A percentile compares a stretch with the other conserved stretches of the same genome.
Evolutionary conservation across 768 basidiomycete genomes (phyloP).

Genomic region (Lactarius trivialis): DNA sequence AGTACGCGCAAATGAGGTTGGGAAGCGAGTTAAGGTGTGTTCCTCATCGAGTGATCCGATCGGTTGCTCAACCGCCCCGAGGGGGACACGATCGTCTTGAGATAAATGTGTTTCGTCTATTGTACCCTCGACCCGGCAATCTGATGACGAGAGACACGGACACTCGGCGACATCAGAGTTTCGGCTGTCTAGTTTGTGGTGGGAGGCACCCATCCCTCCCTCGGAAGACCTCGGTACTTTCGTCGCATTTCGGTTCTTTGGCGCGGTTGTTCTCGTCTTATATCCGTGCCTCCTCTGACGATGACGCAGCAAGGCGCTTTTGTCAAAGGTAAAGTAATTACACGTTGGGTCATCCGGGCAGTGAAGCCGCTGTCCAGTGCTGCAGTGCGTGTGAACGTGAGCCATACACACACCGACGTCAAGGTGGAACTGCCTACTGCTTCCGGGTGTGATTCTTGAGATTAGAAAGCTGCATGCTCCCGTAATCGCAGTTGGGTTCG

Average conservation of each 20-base stretch:
- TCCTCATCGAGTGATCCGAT: slow-evolving; percentile 3
- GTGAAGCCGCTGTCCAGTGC: slow-evolving; percentile 16
- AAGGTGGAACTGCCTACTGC: slow-evolving; percentile 3
- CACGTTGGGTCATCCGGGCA: slow-evolving; percentile 16
- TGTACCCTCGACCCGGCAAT: background rate
- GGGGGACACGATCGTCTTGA: background rate
- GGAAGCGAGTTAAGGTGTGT: slow-evolving; percentile 15
- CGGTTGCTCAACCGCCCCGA: background rate
- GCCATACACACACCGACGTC: background rate
- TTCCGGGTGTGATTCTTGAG: slow-evolving; percentile 17
- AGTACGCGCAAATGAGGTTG: slow-evolving; percentile 8
- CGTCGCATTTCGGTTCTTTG: slow-evolving; percentile 5
- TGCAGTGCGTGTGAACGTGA: background rate
- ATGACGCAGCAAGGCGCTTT: slow-evolving; percentile 20
- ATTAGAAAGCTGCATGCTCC: slow-evolving; percentile 20
- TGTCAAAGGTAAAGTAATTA: slow-evolving; percentile 14
- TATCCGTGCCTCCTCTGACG: slow-evolving; percentile 20
- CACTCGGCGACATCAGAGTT: background rate
- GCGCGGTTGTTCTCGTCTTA: slow-evolving; percentile 7
- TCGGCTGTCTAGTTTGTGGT: background rate
- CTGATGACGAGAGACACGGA: background rate
- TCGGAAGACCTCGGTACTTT: background rate
- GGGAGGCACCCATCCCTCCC: background rate
- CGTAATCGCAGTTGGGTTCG: slow-evolving; percentile 16
- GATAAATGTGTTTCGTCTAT: background rate